Base-by-base conservation (phyloP, 352 stramenopile species). In the Phytophthora ohioensis region DNA sequence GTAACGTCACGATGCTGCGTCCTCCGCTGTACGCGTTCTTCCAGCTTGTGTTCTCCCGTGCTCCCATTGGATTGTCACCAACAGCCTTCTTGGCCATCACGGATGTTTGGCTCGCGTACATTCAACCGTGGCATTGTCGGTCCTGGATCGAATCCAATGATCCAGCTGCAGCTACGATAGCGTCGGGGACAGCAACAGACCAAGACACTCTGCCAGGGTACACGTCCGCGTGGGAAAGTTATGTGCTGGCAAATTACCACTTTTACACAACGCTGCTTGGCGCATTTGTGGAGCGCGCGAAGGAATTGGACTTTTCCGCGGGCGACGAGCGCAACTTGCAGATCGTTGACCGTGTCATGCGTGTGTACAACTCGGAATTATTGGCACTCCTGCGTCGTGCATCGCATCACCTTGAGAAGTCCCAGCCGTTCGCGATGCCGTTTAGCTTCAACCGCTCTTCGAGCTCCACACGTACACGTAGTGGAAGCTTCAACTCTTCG, bases 191-290 rank as follows among this genome's bases (percentile, higher is more conserved):
- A 2, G 54, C 52, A 5, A 15, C 43, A 31, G 45, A 76, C 10
- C 52, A 57, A 49, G 59, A 60, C 1, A 30, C 49, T 5, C 41
- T 71, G 9, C 57, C 54, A 17, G 75, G 62, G 43, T 96, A 93
- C 67, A 82, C 85, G 8, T 51, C 81, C 0, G 78, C 60, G 12
- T 96, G 87, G 85, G 84, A 91, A 64, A 90, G 80, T 32, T 96
- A 88, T 55, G 87, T 96, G 17, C 65, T 96, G 42, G 90, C 90
- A 55, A 96, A 96, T 72, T 95, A 94, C 60, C 88, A 95, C 63
- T 96, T 95, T 57, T 96, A 96, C 70, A 94, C 90, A 55, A 88
- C 82, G 21, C 73, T 96, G 5, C 63, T 96, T 3, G 90, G 90
- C 13, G 81, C 73, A 7, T 95, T 96, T 75, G 79, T 95, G 46